Evolutionary conservation across 352 stramenopile genomes (phyloP), one percentile per base, ranked within the genome.

Genomic region (Phytophthora idaei): DNA sequence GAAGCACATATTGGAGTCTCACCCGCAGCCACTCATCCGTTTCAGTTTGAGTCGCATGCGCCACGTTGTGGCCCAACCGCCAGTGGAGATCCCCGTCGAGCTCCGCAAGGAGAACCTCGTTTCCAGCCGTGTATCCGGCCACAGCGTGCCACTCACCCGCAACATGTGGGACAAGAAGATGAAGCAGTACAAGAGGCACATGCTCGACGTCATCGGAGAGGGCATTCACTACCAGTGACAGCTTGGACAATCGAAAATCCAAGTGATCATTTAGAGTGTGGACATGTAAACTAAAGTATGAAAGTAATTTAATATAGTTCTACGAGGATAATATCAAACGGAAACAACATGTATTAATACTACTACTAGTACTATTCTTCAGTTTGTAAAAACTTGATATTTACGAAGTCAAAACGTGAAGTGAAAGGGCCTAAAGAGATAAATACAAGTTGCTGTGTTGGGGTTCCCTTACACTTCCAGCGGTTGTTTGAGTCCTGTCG

Each of bases 21-120:
- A 85, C 47, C 70, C 73, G n/a, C 64, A 80, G 57, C 77, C 78
- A 51, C 72, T 76, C 31, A 73, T 71, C 64, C 81, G 81, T 34
- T 90, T 90, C 76, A 88, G 81, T 41, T 64, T 90, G 63, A 89
- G 77, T 59, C 77, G 83, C 67, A 86, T 90, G 81, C 71, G 73
- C 53, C 77, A 79, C 50, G 21, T 87, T 17, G 81, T 79, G 36
- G 67, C 78, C 42, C 52, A 69, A 4, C 73, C 76, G 10, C 81
- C 81, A 7, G 80, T 90, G 9, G 69, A 81, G 50, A 81, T 87
- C 51, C 81, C 81, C 0, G 65, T 66, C 48, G 64, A 68, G 28
- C 70, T 90, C 5, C 73, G 74, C 54, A 71, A 68, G 31, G 73
- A 75, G 52, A 59, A 64, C 28, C 63, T 77, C 36, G 49, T 73